Evolutionary conservation across 2,329 filamentous ascomycete species (phyloP).

Genomic region (Alternaria sp.): DNA sequence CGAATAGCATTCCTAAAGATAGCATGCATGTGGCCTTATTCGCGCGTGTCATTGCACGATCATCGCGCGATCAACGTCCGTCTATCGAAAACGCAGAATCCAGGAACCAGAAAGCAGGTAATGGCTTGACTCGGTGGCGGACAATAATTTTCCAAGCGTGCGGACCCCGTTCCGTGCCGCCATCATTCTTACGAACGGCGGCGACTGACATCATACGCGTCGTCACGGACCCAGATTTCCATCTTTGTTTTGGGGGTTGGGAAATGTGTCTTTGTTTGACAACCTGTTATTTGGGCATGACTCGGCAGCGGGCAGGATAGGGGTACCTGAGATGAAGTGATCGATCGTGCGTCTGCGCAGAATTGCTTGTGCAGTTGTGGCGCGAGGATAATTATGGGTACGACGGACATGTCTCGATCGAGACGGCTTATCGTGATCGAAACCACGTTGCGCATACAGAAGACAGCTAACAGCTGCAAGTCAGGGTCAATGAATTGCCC

Average conservation of each 20-base stretch:
- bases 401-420: not conserved
- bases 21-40: not conserved
- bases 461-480: not conserved
- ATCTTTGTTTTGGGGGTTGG: not conserved
- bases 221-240: conserved; percentile 19
- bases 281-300: conserved; percentile 1
- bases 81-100: conserved; percentile 6
- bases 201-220: conserved; percentile 23
- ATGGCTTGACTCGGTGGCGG: conserved; percentile 1
- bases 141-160: not conserved
- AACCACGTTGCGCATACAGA: not conserved
- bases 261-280: not conserved
- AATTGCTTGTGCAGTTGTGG: conserved; percentile 7
- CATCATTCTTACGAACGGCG: conserved; percentile 2
- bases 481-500: not conserved
- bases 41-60: conserved; percentile 14
- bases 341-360: conserved; percentile 1
- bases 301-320: not conserved
- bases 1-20: not conserved
- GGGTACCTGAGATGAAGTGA: not conserved
- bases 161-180: conserved; percentile 13
- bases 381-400: conserved; percentile 11
- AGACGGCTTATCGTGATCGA: not conserved
- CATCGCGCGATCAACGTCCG: conserved; percentile 7
- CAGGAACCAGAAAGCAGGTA: conserved; percentile 23